phyloP scores from a whole-genome alignment of 371 early-diverging fungal genomes.

The Smittium mucronatum region DNA sequence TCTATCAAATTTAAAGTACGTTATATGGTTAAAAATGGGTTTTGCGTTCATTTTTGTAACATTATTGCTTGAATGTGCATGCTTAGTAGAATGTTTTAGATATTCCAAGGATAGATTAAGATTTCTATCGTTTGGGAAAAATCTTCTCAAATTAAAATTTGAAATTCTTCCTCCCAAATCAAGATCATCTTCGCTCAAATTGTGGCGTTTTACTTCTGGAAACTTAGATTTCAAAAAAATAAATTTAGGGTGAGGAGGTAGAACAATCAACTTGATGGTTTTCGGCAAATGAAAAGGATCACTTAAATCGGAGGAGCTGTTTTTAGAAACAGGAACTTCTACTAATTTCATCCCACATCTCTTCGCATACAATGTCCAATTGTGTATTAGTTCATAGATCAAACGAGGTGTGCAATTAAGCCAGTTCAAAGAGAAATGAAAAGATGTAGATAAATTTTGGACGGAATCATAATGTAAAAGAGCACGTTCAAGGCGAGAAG shows the following conservation, averaged over 20 bases:
- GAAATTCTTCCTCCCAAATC: neutral
- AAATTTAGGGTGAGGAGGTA: conserved; percentile 8
- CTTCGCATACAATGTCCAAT: conserved; percentile 76
- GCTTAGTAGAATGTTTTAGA: neutral
- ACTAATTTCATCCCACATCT: conserved; percentile 79
- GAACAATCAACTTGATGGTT: neutral
- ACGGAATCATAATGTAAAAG: conserved; percentile 80
- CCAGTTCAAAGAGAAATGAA: conserved; percentile 92
- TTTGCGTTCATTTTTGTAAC: neutral
- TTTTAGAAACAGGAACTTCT: conserved; percentile 82
- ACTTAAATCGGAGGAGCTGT: conserved; percentile 41
- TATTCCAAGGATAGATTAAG: neutral
- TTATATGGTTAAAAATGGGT: neutral
- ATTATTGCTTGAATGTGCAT: neutral
- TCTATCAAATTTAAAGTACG: neutral
- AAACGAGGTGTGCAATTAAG: conserved; percentile 82
- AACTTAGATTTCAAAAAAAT: neutral
- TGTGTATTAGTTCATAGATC: conserved; percentile 72
- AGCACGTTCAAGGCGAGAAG: conserved; percentile 60
- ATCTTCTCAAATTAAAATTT: neutral
- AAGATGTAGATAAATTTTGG: conserved; percentile 75
- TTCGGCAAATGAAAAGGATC: conserved; percentile 84
- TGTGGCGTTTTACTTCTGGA: neutral
- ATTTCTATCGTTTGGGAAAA: neutral
- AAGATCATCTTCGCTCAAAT: neutral